These are phyloP conservation scores for Cyathus striatus DNA, from an alignment of 768 basidiomycete genomes.

Conservation along the genomic window DNA sequence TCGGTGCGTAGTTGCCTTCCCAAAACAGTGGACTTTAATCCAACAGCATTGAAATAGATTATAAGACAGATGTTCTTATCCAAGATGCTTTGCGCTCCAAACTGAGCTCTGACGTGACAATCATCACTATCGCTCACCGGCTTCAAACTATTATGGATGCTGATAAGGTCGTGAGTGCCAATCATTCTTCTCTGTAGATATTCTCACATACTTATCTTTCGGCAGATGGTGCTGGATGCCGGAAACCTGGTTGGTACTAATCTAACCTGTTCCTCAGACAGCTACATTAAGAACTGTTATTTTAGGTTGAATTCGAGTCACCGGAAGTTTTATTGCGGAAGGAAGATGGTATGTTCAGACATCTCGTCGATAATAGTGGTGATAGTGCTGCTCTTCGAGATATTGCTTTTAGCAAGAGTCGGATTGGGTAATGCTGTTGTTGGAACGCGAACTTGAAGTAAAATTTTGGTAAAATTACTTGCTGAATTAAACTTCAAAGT, in stretches of 20 bases:
- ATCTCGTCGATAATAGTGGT: neutral
- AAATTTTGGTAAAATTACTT: no score
- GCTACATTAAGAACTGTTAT: neutral
- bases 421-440: no score
- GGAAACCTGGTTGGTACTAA: no score
- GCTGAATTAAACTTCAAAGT: no score
- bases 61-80: constrained; percentile 17
- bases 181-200: no score
- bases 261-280: no score
- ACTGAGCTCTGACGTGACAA: constrained; percentile 5
- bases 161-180: constrained; percentile 18
- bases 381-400: neutral
- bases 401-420: no score
- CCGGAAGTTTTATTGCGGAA: neutral
- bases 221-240: no score
- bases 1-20: neutral
- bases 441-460: no score
- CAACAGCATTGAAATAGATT: neutral
- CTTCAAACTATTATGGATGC: constrained; percentile 56
- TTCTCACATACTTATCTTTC: no score
- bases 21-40: neutral
- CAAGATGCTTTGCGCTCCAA: constrained; percentile 19
- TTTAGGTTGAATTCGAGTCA: neutral
- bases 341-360: neutral
- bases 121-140: constrained; percentile 41